phyloP scores from a whole-genome alignment of 2,329 filamentous ascomycete species.

The Ceratocystiopsis brevicomis region DNA sequence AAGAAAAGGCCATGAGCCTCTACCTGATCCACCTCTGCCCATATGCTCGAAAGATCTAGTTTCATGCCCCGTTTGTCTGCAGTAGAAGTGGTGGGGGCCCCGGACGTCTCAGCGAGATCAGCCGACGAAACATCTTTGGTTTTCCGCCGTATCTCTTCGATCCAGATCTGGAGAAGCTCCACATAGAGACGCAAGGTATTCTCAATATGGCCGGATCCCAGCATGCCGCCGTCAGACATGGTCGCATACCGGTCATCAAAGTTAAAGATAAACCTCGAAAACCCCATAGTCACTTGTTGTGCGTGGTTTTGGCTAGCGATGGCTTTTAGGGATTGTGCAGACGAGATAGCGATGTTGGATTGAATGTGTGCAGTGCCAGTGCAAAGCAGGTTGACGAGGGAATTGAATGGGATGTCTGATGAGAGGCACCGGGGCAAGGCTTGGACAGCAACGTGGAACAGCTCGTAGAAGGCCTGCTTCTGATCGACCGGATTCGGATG shows the following conservation, averaged over 20 bases:
- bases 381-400: slow-evolving; percentile 82
- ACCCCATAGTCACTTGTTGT: slow-evolving; percentile 89
- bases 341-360: slow-evolving; percentile 76
- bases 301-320: slow-evolving; percentile 87
- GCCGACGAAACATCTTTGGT: slow-evolving; percentile 47
- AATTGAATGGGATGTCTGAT: slow-evolving; percentile 77
- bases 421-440: slow-evolving; percentile 87
- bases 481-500: slow-evolving; percentile 54
- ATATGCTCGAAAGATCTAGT: slow-evolving; percentile 70
- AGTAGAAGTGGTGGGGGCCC: slow-evolving; percentile 5
- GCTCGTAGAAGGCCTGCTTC: slow-evolving; percentile 86
- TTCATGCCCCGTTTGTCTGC: slow-evolving; percentile 56
- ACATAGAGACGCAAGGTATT: slow-evolving; percentile 85
- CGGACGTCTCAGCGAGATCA: slow-evolving; percentile 22
- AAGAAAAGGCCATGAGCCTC: slow-evolving; percentile 96
- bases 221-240: slow-evolving; percentile 93
- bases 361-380: slow-evolving; percentile 95
- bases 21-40: slow-evolving; percentile 88
- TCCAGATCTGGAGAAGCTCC: slow-evolving; percentile 89
- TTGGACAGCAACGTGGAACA: slow-evolving; percentile 88
- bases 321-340: slow-evolving; percentile 80
- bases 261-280: slow-evolving; percentile 94
- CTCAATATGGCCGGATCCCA: slow-evolving; percentile 85
- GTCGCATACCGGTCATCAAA: slow-evolving; percentile 95
- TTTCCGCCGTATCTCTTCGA: slow-evolving; percentile 83